Conservation (phyloP, 2,329 filamentous ascomycete species). For the Pezicula rhizophila region DNA sequence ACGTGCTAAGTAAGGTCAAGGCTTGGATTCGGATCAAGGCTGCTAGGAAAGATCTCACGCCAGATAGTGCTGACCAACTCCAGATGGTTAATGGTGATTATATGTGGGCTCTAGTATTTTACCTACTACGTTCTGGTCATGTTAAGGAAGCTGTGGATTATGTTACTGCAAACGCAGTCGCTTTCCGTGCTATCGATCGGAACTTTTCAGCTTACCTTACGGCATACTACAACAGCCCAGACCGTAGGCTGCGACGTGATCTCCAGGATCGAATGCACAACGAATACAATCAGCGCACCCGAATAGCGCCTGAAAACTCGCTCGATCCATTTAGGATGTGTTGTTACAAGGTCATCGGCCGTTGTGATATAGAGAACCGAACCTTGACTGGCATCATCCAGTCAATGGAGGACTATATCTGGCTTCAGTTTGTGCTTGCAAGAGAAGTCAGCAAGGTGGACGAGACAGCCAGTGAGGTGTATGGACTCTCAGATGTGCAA, state of each 20-base stretch:
- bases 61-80: slow-evolving; percentile 67
- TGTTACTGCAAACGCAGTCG: slow-evolving; percentile 69
- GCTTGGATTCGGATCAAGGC: slow-evolving; percentile 82
- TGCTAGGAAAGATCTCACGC: slow-evolving; percentile 74
- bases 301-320: slow-evolving; percentile 78
- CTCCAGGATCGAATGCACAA: slow-evolving; percentile 82
- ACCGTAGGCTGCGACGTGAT: slow-evolving; percentile 70
- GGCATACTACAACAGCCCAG: slow-evolving; percentile 70
- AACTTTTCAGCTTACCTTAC: slow-evolving; percentile 85
- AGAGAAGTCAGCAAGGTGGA: slow-evolving; percentile 57
- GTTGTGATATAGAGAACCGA: slow-evolving; percentile 60
- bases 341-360: slow-evolving; percentile 95
- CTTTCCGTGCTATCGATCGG: slow-evolving; percentile 85
- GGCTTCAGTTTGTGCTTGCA: slow-evolving; percentile 66
- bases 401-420: slow-evolving; percentile 65
- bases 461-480: slow-evolving; percentile 61
- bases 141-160: slow-evolving; percentile 80
- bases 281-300: slow-evolving; percentile 79
- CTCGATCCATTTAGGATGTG: slow-evolving; percentile 94
- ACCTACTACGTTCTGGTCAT: slow-evolving; percentile 78
- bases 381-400: slow-evolving; percentile 57
- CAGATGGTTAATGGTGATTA: slow-evolving; percentile 77
- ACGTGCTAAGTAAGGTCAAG: slow-evolving; percentile 82
- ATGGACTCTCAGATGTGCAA: slow-evolving; percentile 63
- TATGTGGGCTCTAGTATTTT: slow-evolving; percentile 93